These are phyloP conservation scores for Podaxis sp. DNA, from an alignment of 768 basidiomycete species.

Conservation along the genomic window DNA sequence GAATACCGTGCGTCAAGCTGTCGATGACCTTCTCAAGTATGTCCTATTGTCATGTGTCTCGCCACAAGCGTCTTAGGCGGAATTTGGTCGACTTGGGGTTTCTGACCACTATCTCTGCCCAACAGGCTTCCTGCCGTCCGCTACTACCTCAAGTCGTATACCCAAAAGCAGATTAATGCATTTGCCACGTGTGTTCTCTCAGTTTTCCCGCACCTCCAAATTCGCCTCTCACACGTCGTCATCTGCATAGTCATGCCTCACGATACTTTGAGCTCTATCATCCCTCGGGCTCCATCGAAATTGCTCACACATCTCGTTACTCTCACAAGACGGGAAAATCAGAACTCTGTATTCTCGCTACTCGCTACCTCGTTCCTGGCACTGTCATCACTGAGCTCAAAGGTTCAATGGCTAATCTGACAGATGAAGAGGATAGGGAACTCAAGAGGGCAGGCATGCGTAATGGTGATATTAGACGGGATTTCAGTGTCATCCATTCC, in stretches of 20 bases:
- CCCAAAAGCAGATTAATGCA: constrained; percentile 85
- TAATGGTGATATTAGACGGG: constrained; percentile 76
- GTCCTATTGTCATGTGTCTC: constrained; percentile 32
- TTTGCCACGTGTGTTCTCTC: constrained; percentile 79
- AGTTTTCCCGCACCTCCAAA: constrained; percentile 24
- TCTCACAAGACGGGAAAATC: constrained; percentile 87
- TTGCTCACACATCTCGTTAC: constrained; percentile 86
- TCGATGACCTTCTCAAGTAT: constrained; percentile 77
- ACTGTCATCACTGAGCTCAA: constrained; percentile 83
- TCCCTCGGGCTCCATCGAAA: constrained; percentile 81
- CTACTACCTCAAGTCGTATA: constrained; percentile 73
- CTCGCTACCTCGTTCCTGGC: constrained; percentile 65
- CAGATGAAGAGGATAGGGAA: constrained; percentile 83
- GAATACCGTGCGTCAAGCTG: constrained; percentile 65
- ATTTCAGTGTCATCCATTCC: constrained; percentile 91
- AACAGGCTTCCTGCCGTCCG: constrained; percentile 70
- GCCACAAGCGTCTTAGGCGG: constrained; percentile 22
- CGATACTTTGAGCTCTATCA: constrained; percentile 88
- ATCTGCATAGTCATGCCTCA: constrained; percentile 68
- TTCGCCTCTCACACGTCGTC: constrained; percentile 23
- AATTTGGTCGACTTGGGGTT: constrained; percentile 15
- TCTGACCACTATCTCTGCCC: constrained; percentile 21
- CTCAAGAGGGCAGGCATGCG: constrained; percentile 80
- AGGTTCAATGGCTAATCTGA: constrained; percentile 87
- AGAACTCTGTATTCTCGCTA: constrained; percentile 85